Conservation (phyloP, 2,329 filamentous ascomycete genomes). For the Penicillium expansum region DNA sequence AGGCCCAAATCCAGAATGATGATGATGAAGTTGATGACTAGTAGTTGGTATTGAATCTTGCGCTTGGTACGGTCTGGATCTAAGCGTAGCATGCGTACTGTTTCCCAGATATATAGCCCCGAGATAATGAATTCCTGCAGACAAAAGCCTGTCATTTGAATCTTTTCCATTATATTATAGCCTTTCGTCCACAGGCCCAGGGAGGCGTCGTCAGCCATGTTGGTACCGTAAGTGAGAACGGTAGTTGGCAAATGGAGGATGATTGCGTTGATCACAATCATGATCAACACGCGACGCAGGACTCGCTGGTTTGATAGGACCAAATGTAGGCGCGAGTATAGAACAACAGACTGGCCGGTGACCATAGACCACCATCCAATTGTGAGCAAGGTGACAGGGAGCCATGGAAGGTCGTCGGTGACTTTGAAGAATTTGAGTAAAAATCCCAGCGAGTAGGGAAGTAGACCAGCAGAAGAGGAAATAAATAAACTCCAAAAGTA, state of each 20-base stretch:
- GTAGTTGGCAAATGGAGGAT: constrained; percentile 47
- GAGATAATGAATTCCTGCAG: constrained; percentile 57
- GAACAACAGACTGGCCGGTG: constrained; percentile 49
- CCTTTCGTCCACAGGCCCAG: constrained; percentile 30
- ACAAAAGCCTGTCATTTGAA: constrained; percentile 57
- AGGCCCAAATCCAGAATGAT: constrained; percentile 48
- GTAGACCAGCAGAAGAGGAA: constrained; percentile 45
- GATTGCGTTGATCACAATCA: constrained; percentile 49
- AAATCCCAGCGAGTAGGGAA: constrained; percentile 48
- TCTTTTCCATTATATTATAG: constrained; percentile 52
- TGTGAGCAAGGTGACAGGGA: constrained; percentile 45
- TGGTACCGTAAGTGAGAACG: constrained; percentile 46
- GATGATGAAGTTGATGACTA: constrained; percentile 50
- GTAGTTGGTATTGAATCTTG: constrained; percentile 50
- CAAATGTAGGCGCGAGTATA: constrained; percentile 52
- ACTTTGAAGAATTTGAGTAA: constrained; percentile 48
- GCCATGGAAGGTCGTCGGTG: constrained; percentile 31
- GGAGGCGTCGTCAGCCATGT: constrained; percentile 26
- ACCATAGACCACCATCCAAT: constrained; percentile 51
- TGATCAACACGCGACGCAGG: constrained; percentile 43
- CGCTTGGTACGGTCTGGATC: constrained; percentile 44
- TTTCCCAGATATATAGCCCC: constrained; percentile 54
- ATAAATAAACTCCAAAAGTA: constrained; percentile 53
- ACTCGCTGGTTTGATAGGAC: constrained; percentile 41
- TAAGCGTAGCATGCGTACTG: constrained; percentile 50